Evolutionary conservation across 1,284 basidiomycete genomes (phyloP).

Genomic region (Earliella scabrosa): DNA sequence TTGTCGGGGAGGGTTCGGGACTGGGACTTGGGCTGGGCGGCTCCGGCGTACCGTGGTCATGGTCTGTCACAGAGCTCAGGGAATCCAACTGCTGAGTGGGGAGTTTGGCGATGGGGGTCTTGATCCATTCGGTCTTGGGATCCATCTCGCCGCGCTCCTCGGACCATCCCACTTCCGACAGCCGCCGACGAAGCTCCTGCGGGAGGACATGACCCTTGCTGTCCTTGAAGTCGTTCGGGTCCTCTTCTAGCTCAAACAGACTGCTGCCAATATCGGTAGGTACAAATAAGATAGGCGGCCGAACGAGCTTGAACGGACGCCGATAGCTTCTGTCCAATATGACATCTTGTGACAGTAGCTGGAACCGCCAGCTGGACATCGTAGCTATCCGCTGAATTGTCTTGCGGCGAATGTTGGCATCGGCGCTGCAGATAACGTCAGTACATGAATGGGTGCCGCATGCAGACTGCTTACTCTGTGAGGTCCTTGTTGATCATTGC

Average conservation of each 20-base stretch:
- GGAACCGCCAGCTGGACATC: constrained; percentile 67
- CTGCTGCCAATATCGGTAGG: constrained; percentile 72
- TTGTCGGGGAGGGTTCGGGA: constrained; percentile 41
- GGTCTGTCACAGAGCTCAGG: constrained; percentile 38
- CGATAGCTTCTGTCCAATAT: constrained; percentile 62
- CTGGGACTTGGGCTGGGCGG: constrained; percentile 41
- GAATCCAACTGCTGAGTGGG: constrained; percentile 58
- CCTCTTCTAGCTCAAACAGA: constrained; percentile 57
- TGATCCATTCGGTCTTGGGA: constrained; percentile 58
- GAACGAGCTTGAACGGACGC: constrained; percentile 66
- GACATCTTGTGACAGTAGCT: constrained; percentile 63
- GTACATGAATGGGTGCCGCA: too few species aligned
- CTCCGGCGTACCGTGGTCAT: constrained; percentile 17
- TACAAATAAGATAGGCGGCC: constrained; percentile 67
- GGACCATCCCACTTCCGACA: constrained; percentile 75
- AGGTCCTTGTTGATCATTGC: constrained; percentile 59
- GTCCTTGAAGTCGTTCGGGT: constrained; percentile 51
- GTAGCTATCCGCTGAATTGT: constrained; percentile 57
- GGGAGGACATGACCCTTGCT: constrained; percentile 52
- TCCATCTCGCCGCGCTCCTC: constrained; percentile 60
- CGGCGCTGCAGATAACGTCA: constrained; percentile 48
- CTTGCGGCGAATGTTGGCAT: constrained; percentile 47
- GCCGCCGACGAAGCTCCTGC: constrained; percentile 59
- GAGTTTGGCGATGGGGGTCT: constrained; percentile 66
- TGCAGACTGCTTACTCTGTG: constrained; percentile 46